Conservation (phyloP, 2,329 filamentous ascomycete genomes). For the Eutypella sp. region DNA sequence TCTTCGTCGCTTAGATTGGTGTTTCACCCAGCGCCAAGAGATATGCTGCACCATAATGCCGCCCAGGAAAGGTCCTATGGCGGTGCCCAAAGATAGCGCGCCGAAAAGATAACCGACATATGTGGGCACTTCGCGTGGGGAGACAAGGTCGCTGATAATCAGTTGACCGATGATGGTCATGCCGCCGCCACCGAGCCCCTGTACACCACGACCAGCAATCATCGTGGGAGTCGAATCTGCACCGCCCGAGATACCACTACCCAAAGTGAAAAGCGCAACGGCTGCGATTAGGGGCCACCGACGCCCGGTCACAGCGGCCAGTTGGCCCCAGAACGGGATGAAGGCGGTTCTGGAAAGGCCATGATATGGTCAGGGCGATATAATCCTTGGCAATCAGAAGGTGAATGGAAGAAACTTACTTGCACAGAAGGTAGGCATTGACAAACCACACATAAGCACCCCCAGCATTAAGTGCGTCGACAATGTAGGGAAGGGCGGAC, state of each 20-base stretch:
- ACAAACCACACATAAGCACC: conserved; percentile 8
- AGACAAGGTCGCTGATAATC: conserved; percentile 4
- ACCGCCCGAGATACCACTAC: conserved; percentile 46
- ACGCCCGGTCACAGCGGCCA: conserved; percentile 49
- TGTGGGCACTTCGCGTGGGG: conserved; percentile 1
- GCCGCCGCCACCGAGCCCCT: conserved; percentile 38
- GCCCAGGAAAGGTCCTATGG: conserved; percentile 15
- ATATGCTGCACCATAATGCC: conserved; percentile 14
- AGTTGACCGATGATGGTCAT: conserved; percentile 26
- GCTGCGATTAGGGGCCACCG: conserved; percentile 34
- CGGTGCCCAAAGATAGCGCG: conserved; percentile 15
- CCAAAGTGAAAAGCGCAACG: conserved; percentile 43
- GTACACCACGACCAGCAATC: conserved; percentile 41
- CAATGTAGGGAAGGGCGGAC: conserved; percentile 6
- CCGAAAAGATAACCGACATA: conserved; percentile 9
- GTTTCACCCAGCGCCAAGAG: conserved; percentile 22
- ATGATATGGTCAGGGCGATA: not conserved
- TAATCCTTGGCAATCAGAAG: too few relatives aligned
- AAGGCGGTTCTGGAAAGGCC: conserved; percentile 29
- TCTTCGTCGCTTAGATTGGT: too few relatives aligned
- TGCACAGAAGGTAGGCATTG: conserved; percentile 3
- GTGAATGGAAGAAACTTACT: too few relatives aligned
- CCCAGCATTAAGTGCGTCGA: conserved; percentile 1
- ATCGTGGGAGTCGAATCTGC: conserved; percentile 39
- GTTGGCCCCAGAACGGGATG: conserved; percentile 46